A percentile compares a stretch with the other conserved stretches of the same genome.
phyloP scores from a whole-genome alignment of 441 rosid species.

The Euphorbia neoarborescens region DNA sequence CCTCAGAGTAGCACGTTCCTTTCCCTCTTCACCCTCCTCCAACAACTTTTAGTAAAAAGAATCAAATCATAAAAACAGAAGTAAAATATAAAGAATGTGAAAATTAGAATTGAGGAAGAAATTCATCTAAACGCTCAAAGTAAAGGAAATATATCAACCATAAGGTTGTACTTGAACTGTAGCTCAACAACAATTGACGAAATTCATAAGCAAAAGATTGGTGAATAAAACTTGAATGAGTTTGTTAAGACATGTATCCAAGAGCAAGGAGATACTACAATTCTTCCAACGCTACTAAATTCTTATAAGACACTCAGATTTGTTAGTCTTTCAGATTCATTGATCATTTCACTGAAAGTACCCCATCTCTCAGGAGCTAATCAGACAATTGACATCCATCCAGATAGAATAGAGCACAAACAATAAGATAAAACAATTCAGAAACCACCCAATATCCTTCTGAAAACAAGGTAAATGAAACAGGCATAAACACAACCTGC shows the following conservation, averaged over 20 bases:
- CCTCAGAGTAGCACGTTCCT: constrained; percentile 63
- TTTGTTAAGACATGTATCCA: background rate
- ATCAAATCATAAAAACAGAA: constrained; percentile 1
- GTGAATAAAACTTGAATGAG: background rate
- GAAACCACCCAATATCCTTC: background rate
- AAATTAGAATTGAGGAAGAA: background rate
- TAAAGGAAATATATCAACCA: constrained; percentile 1
- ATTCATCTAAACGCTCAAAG: background rate
- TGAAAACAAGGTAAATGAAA: background rate
- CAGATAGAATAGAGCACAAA: background rate
- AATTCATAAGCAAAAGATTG: background rate
- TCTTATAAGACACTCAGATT: background rate
- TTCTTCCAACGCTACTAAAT: background rate
- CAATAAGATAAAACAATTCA: background rate
- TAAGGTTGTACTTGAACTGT: background rate
- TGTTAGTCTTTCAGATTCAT: background rate
- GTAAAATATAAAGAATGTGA: background rate
- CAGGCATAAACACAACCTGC: background rate
- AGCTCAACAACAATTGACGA: background rate
- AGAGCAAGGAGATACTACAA: background rate
- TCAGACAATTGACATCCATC: background rate
- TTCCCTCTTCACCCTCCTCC: constrained; percentile 91
- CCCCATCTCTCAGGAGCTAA: background rate
- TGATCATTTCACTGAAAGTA: background rate
- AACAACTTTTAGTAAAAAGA: constrained; percentile 48